phyloP scores from a whole-genome alignment of 345 rosid species.

The Gossypium mustelinum region DNA sequence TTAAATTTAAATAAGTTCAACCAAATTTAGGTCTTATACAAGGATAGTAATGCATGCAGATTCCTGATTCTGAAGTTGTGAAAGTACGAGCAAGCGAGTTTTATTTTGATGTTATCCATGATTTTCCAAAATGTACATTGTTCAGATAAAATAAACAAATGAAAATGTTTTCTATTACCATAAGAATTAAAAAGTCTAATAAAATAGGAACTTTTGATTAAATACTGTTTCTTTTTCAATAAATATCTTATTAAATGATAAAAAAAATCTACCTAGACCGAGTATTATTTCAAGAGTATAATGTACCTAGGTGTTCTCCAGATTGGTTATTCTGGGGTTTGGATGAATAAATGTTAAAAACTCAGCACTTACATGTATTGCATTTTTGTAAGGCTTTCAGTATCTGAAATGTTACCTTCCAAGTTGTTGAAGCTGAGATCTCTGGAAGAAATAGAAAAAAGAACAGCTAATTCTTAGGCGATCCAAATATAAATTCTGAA shows the following conservation, averaged over 20 bases:
- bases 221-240: neutral
- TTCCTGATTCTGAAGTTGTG: neutral
- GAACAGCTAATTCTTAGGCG: neutral
- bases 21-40: neutral
- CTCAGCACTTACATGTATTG: slow-evolving; percentile 36
- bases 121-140: neutral
- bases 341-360: neutral
- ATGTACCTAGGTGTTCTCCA: neutral
- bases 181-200: neutral
- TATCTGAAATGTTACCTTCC: slow-evolving; percentile 36
- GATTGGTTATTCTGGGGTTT: neutral
- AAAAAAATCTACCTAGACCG: neutral
- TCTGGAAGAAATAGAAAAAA: slow-evolving; percentile 23
- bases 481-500: neutral
- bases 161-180: neutral
- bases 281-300: neutral
- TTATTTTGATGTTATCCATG: neutral
- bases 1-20: neutral
- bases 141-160: neutral
- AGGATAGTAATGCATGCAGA: neutral
- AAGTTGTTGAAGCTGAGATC: slow-evolving; percentile 56
- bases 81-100: neutral
- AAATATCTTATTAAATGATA: neutral
- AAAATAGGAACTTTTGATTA: neutral
- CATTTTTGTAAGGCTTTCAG: slow-evolving; percentile 16